phyloP scores from a whole-genome alignment of 345 rosid species.

The Hypericum androsaemum region DNA sequence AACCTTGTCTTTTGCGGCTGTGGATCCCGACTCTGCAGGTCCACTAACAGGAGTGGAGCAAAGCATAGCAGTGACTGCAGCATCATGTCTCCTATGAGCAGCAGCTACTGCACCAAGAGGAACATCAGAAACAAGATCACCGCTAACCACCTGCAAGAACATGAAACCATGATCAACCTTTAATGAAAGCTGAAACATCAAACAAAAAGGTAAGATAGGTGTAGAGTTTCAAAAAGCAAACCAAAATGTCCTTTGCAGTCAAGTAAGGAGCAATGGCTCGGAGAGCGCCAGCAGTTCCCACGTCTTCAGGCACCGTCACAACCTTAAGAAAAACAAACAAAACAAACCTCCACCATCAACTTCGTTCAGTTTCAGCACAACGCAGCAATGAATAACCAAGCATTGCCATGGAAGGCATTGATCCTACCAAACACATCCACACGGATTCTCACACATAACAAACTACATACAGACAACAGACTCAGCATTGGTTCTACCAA shows the following conservation, averaged over 20 bases:
- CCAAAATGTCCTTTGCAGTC: slow-evolving; percentile 89
- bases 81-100: slow-evolving; percentile 88
- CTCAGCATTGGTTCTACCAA: too few relatives aligned
- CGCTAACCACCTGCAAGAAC: slow-evolving; percentile 70
- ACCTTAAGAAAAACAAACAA: slow-evolving; percentile 36
- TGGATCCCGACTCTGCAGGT: slow-evolving; percentile 57
- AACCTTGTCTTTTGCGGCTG: slow-evolving; percentile 76
- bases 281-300: slow-evolving; percentile 91
- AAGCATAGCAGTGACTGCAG: slow-evolving; percentile 76
- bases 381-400: neutral
- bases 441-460: too few relatives aligned
- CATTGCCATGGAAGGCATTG: too few relatives aligned
- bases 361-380: neutral
- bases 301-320: slow-evolving; percentile 84
- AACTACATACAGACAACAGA: neutral
- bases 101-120: slow-evolving; percentile 87
- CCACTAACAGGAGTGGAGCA: slow-evolving; percentile 81
- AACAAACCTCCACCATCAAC: neutral
- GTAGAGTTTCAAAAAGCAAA: slow-evolving; percentile 20
- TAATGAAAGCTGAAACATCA: too few relatives aligned
- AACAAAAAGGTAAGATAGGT: too few relatives aligned
- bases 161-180: slow-evolving; percentile 5
- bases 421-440: too few relatives aligned
- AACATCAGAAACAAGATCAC: slow-evolving; percentile 97
- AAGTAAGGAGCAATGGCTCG: slow-evolving; percentile 79